Percentiles rank a stretch among this genome's conserved stretches.
phyloP scores from a whole-genome alignment of 441 rosid species.

The Arabidopsis lyrata region DNA sequence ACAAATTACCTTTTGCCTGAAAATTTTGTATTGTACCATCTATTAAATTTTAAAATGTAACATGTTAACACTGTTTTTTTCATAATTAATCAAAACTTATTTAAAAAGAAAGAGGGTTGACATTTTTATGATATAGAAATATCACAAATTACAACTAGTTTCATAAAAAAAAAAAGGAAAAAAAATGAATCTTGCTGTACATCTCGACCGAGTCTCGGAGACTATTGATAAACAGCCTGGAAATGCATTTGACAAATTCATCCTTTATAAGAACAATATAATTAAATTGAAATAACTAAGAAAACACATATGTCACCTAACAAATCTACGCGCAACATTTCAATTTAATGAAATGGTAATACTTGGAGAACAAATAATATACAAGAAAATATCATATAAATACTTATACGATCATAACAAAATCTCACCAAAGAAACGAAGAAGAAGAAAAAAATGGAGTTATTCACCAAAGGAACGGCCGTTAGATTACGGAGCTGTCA shows the following conservation, averaged over 20 bases:
- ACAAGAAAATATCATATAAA: background rate
- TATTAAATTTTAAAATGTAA: background rate
- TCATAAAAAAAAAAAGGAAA: background rate
- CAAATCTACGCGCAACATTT: constrained; percentile 23
- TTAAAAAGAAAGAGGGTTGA: background rate
- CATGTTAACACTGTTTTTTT: background rate
- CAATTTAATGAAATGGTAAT: constrained; percentile 2
- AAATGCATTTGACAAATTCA: constrained; percentile 3
- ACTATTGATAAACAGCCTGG: constrained; percentile 37
- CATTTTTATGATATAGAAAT: background rate
- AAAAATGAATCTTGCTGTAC: background rate
- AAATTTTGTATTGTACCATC: background rate
- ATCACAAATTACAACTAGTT: constrained; percentile 18
- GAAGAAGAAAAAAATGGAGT: constrained; percentile 49
- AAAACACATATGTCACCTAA: constrained; percentile 13
- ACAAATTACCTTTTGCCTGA: background rate
- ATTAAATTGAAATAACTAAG: constrained; percentile 5
- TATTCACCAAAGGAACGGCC: constrained; percentile 49
- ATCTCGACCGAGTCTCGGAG: constrained; percentile 15
- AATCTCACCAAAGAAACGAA: background rate
- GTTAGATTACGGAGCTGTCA: constrained; percentile 66
- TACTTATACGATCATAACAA: background rate
- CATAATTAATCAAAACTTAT: background rate
- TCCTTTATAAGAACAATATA: background rate
- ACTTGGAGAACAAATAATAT: constrained; percentile 20